Conservation (phyloP, 2,329 filamentous ascomycete genomes). For the Diaporthe capsici region DNA sequence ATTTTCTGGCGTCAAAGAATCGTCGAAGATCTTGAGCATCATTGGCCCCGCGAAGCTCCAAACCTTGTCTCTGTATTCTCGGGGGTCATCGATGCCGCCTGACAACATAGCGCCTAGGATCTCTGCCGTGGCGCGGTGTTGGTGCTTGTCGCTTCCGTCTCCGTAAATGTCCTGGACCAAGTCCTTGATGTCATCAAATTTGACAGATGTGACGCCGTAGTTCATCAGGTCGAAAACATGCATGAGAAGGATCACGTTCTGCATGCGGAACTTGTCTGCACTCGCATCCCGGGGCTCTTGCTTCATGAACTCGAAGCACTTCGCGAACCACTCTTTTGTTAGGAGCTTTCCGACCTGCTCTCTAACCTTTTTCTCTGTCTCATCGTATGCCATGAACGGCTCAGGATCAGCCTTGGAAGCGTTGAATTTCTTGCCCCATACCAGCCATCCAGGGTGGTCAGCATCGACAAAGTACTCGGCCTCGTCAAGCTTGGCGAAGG, state of each 20-base stretch:
- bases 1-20: slow-evolving; percentile 95
- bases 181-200: slow-evolving; percentile 89
- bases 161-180: slow-evolving; percentile 84
- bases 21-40: slow-evolving; percentile 87
- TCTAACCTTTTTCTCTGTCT: slow-evolving; percentile 80
- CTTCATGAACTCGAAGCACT: slow-evolving; percentile 93
- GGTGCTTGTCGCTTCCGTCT: slow-evolving; percentile 96
- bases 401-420: slow-evolving; percentile 81
- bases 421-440: slow-evolving; percentile 91
- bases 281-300: slow-evolving; percentile 90
- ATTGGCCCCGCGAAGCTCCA: slow-evolving; percentile 95
- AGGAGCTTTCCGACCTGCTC: slow-evolving; percentile 85
- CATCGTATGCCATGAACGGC: slow-evolving; percentile 81
- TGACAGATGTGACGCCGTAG: slow-evolving; percentile 81
- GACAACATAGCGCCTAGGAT: slow-evolving; percentile 89
- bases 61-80: slow-evolving; percentile 79
- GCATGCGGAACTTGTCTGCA: slow-evolving; percentile 90
- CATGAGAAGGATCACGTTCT: slow-evolving; percentile 87
- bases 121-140: slow-evolving; percentile 95
- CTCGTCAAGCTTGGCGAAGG: slow-evolving; percentile 78
- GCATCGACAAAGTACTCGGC: slow-evolving; percentile 92
- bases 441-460: slow-evolving; percentile 95
- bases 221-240: slow-evolving; percentile 93
- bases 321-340: slow-evolving; percentile 86
- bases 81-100: slow-evolving; percentile 83